Evolutionary conservation across 163 green algal genomes (phyloP), one percentile per base, ranked within the genome.

Genomic region (Smithsoniella earleae): DNA sequence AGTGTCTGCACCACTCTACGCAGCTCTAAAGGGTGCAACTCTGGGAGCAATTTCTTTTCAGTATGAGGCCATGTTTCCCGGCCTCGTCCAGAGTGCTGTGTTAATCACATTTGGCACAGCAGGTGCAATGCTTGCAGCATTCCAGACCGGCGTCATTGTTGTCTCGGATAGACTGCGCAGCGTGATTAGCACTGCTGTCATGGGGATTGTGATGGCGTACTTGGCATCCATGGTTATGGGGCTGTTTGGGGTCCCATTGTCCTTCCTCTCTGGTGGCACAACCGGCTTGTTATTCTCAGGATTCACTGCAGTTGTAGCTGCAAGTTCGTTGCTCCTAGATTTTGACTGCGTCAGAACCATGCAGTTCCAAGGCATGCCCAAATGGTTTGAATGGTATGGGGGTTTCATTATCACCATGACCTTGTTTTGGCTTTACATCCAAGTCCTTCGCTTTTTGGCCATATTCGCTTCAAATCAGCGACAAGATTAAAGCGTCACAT

Each of bases 351-450:
- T 87, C 66, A 33, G 73, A 18, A 49, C 37, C 5, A 69, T 74
- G 16, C 38, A 75, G 6, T 73, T 75, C 8, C 38, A 75, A 73
- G 62, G 80, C 33, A 66, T 83, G 75, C 80, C 80, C 31, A 77
- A 79, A 25, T 85, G 76, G 73, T 77, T 82, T 55, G 77, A 80
- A 66, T 82, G 77, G 78, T 87, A 87, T 74, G 58, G 40, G 8
- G 80, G 64, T 3, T 84, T 84, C 46, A 80, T 62, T 36, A 76
- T 87, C 20, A 80, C 86, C 73, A 37, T 87, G 43, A 87, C 82
- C 1, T 65, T 87, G 44, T 78, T 86, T 6, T 87, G 82, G 82
- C 79, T 87, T 75, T 87, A 82, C 69, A 85, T 77, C 1, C 73
- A 79, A 22, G 58, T 82, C 34, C 66, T 85, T 38, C 45, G 72